phyloP scores from a whole-genome alignment of 192 early-diverging fungal species.

The Backusella australiensis region DNA sequence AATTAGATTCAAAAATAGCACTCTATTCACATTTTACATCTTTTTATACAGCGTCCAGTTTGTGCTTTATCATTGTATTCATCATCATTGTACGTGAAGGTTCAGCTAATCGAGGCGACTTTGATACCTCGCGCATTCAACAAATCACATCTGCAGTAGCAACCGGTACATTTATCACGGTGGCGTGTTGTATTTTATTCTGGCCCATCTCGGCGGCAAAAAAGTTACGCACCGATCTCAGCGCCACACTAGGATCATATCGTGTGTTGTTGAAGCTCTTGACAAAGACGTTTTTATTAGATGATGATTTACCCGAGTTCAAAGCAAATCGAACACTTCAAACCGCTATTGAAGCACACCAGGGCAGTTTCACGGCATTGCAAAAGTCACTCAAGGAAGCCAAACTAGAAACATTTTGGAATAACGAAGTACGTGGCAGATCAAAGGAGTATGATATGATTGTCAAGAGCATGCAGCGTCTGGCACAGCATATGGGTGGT shows the following conservation, averaged over 20 bases:
- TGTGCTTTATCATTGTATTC: conserved; percentile 54
- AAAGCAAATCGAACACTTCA: conserved; percentile 55
- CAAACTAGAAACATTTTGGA: conserved; percentile 50
- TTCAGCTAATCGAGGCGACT: conserved; percentile 39
- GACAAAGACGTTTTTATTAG: conserved; percentile 63
- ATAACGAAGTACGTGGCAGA: conserved; percentile 48
- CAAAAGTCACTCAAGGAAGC: conserved; percentile 55
- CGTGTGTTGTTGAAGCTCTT: conserved; percentile 57
- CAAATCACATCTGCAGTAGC: conserved; percentile 43
- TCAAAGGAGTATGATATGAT: conserved; percentile 43
- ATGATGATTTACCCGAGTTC: conserved; percentile 52
- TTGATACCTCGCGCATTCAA: conserved; percentile 40
- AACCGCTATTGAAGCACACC: conserved; percentile 57
- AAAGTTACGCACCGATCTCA: conserved; percentile 50
- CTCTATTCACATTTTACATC: neutral
- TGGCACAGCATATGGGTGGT: conserved; percentile 69
- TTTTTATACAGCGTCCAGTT: conserved; percentile 33
- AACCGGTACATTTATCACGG: conserved; percentile 42
- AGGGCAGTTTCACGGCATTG: conserved; percentile 57
- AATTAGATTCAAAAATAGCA: neutral
- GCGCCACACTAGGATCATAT: conserved; percentile 55
- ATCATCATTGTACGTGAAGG: conserved; percentile 52
- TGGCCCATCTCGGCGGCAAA: conserved; percentile 57
- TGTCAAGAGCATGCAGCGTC: conserved; percentile 58
- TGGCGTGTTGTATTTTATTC: conserved; percentile 39